Percentiles rank a stretch among this genome's conserved stretches.
Evolutionary conservation across 1,139 yeast genomes (phyloP).

Genomic region (Lodderomyces pseudojiufengensis): DNA sequence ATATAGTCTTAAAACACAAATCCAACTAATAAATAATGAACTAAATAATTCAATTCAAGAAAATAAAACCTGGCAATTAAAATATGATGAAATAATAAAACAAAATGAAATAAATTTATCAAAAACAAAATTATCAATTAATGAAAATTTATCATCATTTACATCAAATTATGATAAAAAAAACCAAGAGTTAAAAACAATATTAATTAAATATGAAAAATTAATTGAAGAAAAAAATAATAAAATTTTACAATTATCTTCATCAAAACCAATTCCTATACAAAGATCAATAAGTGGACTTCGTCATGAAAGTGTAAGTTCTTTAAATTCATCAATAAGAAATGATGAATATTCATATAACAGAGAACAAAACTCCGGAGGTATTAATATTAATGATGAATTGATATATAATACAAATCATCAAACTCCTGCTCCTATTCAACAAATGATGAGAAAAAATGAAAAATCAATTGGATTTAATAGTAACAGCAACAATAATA

Average conservation of each 20-base stretch:
- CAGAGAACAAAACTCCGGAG: conserved; percentile 4
- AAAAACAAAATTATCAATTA: conserved; percentile 25
- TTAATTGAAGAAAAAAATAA: conserved; percentile 38
- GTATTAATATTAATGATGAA: too few species aligned
- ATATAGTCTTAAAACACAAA: conserved; percentile 19
- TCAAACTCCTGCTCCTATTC: conserved; percentile 8
- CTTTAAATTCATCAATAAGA: conserved; percentile 3
- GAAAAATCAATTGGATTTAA: conserved; percentile 2
- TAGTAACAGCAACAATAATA: conserved; percentile 2
- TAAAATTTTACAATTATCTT: conserved; percentile 31
- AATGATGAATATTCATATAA: conserved; percentile 10
- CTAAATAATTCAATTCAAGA: conserved; percentile 18
- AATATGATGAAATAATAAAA: conserved; percentile 17
- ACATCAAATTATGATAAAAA: conserved; percentile 27
- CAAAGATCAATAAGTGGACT: conserved; percentile 18
- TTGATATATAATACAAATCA: not conserved
- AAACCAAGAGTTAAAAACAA: conserved; percentile 30
- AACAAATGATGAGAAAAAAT: conserved; percentile 8
- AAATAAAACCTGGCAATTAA: conserved; percentile 15
- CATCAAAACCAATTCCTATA: conserved; percentile 43
- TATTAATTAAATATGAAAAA: conserved; percentile 31
- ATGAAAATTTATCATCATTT: conserved; percentile 20
- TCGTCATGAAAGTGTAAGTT: not conserved
- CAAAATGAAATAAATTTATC: conserved; percentile 24
- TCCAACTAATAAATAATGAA: conserved; percentile 17